Evolutionary conservation across 768 basidiomycete genomes (phyloP).

Genomic region (Lactarius evosmus): DNA sequence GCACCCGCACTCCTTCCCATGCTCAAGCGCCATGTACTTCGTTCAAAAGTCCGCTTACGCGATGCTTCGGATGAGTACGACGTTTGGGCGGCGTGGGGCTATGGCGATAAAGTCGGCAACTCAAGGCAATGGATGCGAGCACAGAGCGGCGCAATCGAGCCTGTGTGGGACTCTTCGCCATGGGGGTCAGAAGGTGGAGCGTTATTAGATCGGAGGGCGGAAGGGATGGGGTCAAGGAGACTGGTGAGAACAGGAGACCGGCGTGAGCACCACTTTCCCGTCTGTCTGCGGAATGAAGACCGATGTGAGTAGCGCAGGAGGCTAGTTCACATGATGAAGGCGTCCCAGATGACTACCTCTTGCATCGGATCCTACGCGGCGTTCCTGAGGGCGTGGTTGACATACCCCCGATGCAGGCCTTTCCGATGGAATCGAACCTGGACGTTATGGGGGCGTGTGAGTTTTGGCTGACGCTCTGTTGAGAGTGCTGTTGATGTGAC

Average conservation of each 20-base stretch:
- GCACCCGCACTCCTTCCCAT: constrained; percentile 60
- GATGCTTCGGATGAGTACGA: constrained; percentile 77
- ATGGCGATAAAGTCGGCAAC: constrained; percentile 41
- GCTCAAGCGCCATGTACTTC: constrained; percentile 80
- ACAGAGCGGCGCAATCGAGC: constrained; percentile 73
- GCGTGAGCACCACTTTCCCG: constrained; percentile 52
- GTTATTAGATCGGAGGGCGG: constrained; percentile 62
- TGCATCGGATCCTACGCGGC: constrained; percentile 77
- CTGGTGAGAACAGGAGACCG: constrained; percentile 64
- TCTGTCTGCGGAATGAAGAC: constrained; percentile 11
- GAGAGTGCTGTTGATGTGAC: constrained; percentile 13
- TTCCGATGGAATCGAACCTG: constrained; percentile 93
- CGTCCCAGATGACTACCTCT: constrained; percentile 55
- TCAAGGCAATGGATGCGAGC: constrained; percentile 52
- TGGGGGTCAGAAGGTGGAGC: constrained; percentile 57
- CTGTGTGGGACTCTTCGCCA: constrained; percentile 63
- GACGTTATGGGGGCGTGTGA: constrained; percentile 92
- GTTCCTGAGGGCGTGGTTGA: constrained; percentile 86
- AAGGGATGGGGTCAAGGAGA: constrained; percentile 75
- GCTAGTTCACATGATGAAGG: constrained; percentile 54
- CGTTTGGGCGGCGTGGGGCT: constrained; percentile 80
- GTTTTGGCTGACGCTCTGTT: constrained; percentile 32
- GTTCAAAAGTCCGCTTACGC: constrained; percentile 82
- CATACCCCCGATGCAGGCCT: constrained; percentile 68
- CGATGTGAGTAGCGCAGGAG: constrained; percentile 46